Conservation (phyloP, 2,329 filamentous ascomycete species). For the Dactylellina cionopaga region DNA sequence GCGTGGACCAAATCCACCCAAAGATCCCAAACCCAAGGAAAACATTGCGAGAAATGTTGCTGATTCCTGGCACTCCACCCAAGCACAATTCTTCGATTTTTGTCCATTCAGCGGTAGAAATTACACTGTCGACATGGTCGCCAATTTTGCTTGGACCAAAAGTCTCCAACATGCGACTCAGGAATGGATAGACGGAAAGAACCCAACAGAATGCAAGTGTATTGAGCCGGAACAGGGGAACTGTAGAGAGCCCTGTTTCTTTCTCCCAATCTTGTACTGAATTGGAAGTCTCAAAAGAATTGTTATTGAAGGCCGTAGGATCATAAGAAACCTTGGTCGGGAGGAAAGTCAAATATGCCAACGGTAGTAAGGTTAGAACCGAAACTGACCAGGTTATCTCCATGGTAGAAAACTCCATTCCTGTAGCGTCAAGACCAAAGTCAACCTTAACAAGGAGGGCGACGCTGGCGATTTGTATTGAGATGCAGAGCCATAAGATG, state of each 20-base stretch:
- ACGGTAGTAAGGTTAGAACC: slow-evolving; percentile 3
- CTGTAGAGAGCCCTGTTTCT: background rate
- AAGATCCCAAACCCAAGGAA: slow-evolving; percentile 12
- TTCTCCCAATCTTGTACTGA: background rate
- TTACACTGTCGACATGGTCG: background rate
- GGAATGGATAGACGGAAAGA: slow-evolving; percentile 23
- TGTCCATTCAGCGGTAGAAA: slow-evolving; percentile 15
- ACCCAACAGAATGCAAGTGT: slow-evolving; percentile 29
- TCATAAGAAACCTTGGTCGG: slow-evolving; percentile 2
- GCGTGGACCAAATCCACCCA: slow-evolving; percentile 27
- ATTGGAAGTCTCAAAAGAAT: background rate
- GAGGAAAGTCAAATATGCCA: slow-evolving; percentile 16
- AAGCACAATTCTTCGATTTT: slow-evolving; percentile 16
- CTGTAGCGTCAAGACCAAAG: slow-evolving; percentile 8
- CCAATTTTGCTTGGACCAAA: slow-evolving; percentile 28
- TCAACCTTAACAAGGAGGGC: slow-evolving; percentile 14
- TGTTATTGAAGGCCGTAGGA: background rate
- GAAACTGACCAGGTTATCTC: slow-evolving; percentile 39
- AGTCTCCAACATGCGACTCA: slow-evolving; percentile 34
- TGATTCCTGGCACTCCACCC: background rate
- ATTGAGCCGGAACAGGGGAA: background rate
- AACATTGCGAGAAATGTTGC: background rate
- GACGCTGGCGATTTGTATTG: slow-evolving; percentile 28
- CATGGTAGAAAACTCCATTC: slow-evolving; percentile 30
- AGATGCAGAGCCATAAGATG: slow-evolving; percentile 23